phyloP scores from a whole-genome alignment of 108 stramenopile genomes.

The Nannochloropsis granulata region DNA sequence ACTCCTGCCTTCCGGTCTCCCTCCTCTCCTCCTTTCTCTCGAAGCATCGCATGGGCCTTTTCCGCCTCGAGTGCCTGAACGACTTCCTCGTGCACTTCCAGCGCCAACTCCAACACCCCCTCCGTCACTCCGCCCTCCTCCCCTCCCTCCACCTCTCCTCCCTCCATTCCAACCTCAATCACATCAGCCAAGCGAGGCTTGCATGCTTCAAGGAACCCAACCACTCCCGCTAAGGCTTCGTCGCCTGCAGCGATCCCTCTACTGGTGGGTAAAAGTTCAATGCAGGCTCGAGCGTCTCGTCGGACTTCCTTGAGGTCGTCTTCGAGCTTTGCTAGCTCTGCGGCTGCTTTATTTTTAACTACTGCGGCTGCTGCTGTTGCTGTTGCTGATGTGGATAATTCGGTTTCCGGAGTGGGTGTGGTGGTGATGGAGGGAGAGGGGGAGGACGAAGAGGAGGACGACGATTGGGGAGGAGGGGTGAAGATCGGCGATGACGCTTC shows the following conservation, averaged over 20 bases:
- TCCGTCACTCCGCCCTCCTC: slow-evolving; percentile 24
- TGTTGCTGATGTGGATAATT: not conserved
- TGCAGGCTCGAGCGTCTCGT: slow-evolving; percentile 29
- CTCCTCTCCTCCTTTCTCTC: not conserved
- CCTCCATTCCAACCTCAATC: slow-evolving; percentile 34
- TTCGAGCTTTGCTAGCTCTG: not conserved
- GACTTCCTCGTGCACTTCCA: slow-evolving; percentile 13
- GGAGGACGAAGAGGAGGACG: not conserved
- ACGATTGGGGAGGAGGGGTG: slow-evolving; percentile 11
- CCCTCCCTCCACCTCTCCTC: slow-evolving; percentile 24
- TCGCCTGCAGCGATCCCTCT: slow-evolving; percentile 32
- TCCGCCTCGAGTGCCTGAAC: slow-evolving; percentile 12
- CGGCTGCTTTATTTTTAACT: not conserved
- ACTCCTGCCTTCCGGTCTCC: not conserved
- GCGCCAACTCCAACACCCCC: slow-evolving; percentile 10
- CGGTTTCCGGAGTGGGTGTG: not conserved
- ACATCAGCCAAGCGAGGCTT: slow-evolving; percentile 36
- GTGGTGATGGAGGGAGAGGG: not conserved
- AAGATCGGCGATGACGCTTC: not conserved
- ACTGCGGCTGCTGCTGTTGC: not conserved
- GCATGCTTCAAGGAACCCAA: slow-evolving; percentile 45
- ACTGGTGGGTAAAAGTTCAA: slow-evolving; percentile 29
- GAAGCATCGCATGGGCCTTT: not conserved
- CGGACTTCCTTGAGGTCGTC: slow-evolving; percentile 7
- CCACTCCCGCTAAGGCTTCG: slow-evolving; percentile 33